A percentile compares a stretch with the other conserved stretches of the same genome.
Evolutionary conservation across 2,329 filamentous ascomycete genomes (phyloP).

Genomic region (Verticillium dahliae): DNA sequence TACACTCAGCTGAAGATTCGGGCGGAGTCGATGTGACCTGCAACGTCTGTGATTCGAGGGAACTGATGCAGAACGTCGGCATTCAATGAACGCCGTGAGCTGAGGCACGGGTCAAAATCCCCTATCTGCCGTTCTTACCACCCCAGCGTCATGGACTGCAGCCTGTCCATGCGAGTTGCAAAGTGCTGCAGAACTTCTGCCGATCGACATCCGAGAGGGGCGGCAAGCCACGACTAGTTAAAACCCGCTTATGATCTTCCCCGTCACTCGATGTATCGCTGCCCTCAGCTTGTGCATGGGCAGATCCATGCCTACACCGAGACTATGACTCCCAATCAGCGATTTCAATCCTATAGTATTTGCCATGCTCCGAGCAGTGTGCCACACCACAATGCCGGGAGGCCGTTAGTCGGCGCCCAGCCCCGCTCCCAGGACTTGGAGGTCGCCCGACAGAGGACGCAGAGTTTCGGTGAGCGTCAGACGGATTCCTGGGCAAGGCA

Average conservation of each 20-base stretch:
- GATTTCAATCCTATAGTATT: neutral
- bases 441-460: neutral
- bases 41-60: too few species aligned
- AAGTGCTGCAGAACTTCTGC: neutral
- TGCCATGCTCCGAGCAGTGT: neutral
- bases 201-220: neutral
- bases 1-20: too few species aligned
- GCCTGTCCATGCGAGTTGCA: neutral
- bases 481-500: neutral
- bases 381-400: neutral
- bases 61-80: too few species aligned
- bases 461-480: neutral
- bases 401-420: neutral
- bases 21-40: too few species aligned
- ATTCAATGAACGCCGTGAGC: too few species aligned
- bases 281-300: neutral
- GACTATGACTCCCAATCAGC: neutral
- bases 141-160: too few species aligned
- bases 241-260: neutral
- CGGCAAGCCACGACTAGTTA: neutral
- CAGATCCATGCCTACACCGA: neutral
- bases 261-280: neutral
- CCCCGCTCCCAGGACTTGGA: neutral
- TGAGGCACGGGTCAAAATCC: too few species aligned
- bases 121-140: too few species aligned